Base-by-base conservation (phyloP, 768 basidiomycete species). In the Boletus rex-veris region DNA sequence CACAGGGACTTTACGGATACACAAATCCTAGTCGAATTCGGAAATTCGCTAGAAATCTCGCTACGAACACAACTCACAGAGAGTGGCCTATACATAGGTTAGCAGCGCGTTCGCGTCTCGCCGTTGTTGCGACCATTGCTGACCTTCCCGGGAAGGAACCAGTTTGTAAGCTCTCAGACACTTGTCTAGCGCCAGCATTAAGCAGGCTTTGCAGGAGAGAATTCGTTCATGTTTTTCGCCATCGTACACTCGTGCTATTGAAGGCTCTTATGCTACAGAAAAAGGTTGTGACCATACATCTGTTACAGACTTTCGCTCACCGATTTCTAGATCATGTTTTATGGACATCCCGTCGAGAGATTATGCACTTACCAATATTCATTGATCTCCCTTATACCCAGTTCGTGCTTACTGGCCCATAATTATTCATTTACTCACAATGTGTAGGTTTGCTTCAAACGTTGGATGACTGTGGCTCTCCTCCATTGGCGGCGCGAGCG, bases 351-450 rank as follows among this genome's bases (percentile, higher is more conserved):
- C 0, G 96, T 98, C 3, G 97, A 99, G 71, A 85, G 86, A 43
- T 74, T 99, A 18, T 98, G 96, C 74, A 98, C 94, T 24, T 98
- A 92, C 66, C 97, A 99, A 69, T 99, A 99, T 69, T 96, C 94
- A 0, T 78, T 98, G n/a, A 82, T 97, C 44, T 93, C 96, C 0
- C 77, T 98, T 8, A 80, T 98, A 55, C 96, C 96, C 10, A 90
- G 92, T 91, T 42, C 24, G 53, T 60, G 48, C 24, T 10, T 24
- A 42, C 5, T 8, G 28, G 24, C 39, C 9, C 11, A 16, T 19
- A 8, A n/a, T 41, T 15, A 51, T 41, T 12, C 50, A 44, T n/a
- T 52, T 14, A 31, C 58, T 59, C 47, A 54, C 26, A 10, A 7
- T 50, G 24, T 15, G 4, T 57, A 92, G 92, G 90, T 26, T 79